Conservation (phyloP, 768 basidiomycete species). For the Chiua virens region DNA sequence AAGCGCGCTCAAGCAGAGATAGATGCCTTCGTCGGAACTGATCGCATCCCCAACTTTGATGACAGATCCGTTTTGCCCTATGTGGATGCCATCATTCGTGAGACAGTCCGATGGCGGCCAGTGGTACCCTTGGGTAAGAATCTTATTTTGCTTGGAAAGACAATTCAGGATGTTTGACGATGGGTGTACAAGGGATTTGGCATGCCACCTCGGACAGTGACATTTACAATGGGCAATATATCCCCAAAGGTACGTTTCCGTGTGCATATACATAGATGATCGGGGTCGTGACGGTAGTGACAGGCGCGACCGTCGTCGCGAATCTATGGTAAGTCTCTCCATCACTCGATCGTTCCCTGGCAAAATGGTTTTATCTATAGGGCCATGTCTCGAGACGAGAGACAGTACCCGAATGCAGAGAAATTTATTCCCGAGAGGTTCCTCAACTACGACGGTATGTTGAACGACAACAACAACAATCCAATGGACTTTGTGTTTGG, state of each 20-base stretch:
- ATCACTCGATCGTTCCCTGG: background rate
- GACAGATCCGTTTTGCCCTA: conserved; percentile 7
- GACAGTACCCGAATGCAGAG: conserved; percentile 5
- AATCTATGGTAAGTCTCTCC: conserved; percentile 9
- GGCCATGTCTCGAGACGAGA: conserved; percentile 11
- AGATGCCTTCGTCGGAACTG: background rate
- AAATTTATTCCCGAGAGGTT: conserved; percentile 8
- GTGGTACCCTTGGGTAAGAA: background rate
- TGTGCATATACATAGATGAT: background rate
- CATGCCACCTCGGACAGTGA: conserved; percentile 26
- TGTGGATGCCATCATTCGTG: conserved; percentile 7
- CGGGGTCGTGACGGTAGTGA: background rate
- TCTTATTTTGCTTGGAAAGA: too few species aligned
- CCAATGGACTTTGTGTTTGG: conserved; percentile 10
- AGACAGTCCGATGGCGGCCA: conserved; percentile 1
- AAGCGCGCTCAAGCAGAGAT: conserved; percentile 8
- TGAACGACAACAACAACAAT: conserved; percentile 9
- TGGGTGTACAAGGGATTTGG: background rate
- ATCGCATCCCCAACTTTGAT: conserved; percentile 1
- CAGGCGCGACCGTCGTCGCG: conserved; percentile 12
- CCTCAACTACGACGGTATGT: conserved; percentile 2
- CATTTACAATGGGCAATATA: conserved; percentile 28
- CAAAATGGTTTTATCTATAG: background rate
- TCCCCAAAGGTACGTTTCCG: conserved; percentile 27
- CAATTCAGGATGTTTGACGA: too few species aligned